Evolutionary conservation across 257 asterid genomes (phyloP).

Genomic region (Solanum sejunctum): DNA sequence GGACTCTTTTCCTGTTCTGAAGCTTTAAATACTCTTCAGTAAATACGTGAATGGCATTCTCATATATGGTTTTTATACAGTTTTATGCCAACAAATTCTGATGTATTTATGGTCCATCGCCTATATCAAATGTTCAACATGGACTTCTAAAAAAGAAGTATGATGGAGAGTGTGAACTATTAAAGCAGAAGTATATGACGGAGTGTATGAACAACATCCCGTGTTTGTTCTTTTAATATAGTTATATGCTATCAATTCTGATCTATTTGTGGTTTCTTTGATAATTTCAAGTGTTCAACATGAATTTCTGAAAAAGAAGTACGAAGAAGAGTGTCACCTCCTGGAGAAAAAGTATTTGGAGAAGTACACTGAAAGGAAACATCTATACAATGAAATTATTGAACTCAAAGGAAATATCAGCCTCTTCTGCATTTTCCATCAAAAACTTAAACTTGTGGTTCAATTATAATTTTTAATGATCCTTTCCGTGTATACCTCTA

Average conservation of each 20-base stretch:
- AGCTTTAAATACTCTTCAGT: slow-evolving; percentile 38
- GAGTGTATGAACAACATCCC: slow-evolving; percentile 25
- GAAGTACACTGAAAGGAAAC: slow-evolving; percentile 62
- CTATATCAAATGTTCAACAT: slow-evolving; percentile 41
- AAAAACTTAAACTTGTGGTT: too few relatives aligned
- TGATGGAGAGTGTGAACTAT: slow-evolving; percentile 37
- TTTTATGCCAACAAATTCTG: neutral
- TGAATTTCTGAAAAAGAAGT: slow-evolving; percentile 46
- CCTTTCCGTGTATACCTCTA: too few relatives aligned
- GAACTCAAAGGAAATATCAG: slow-evolving; percentile 92
- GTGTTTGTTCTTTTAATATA: neutral
- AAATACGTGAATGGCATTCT: slow-evolving; percentile 32
- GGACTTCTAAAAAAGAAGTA: slow-evolving; percentile 46
- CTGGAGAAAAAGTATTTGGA: slow-evolving; percentile 61
- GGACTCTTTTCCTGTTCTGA: slow-evolving; percentile 54
- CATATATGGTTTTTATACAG: neutral
- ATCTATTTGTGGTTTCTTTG: neutral
- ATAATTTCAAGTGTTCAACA: slow-evolving; percentile 39
- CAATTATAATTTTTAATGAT: too few relatives aligned
- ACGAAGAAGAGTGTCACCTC: slow-evolving; percentile 36
- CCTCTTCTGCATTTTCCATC: slow-evolving; percentile 43
- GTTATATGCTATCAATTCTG: neutral
- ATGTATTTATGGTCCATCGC: neutral
- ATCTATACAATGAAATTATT: slow-evolving; percentile 75
- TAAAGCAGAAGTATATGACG: slow-evolving; percentile 60